phyloP scores from a whole-genome alignment of 495 filamentous ascomycete genomes.

The Corynascus novoguineensis region DNA sequence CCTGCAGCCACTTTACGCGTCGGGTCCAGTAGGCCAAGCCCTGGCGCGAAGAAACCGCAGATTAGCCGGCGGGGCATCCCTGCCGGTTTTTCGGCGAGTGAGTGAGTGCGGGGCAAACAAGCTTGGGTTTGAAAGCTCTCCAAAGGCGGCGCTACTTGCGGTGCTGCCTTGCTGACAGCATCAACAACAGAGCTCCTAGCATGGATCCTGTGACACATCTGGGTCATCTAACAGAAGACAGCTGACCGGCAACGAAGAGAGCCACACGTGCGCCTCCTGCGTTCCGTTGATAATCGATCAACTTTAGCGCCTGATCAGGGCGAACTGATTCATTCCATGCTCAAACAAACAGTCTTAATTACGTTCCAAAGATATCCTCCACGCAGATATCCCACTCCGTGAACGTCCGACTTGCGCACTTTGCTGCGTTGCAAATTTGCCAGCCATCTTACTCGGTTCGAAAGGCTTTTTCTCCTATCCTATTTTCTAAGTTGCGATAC shows the following conservation, averaged over 20 bases:
- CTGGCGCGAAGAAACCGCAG: neutral
- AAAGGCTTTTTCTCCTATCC: neutral
- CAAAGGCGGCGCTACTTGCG: slow-evolving; percentile 3
- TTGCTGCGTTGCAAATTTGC: neutral
- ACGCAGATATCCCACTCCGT: neutral
- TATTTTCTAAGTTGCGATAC: too few species aligned
- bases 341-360: neutral
- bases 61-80: slow-evolving; percentile 22
- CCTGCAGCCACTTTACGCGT: slow-evolving; percentile 24
- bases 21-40: neutral
- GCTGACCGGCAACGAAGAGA: slow-evolving; percentile 2
- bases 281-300: neutral
- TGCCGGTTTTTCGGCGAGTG: neutral
- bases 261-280: neutral
- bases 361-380: neutral
- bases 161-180: slow-evolving; percentile 12
- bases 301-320: neutral
- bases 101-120: slow-evolving; percentile 18
- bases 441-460: neutral
- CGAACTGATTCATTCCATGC: neutral
- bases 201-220: slow-evolving; percentile 5
- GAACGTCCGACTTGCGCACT: neutral
- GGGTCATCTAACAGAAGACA: slow-evolving; percentile 12
- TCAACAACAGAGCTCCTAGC: neutral
- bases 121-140: slow-evolving; percentile 4